phyloP scores from a whole-genome alignment of 768 basidiomycete genomes.

The Lentinula sp. region DNA sequence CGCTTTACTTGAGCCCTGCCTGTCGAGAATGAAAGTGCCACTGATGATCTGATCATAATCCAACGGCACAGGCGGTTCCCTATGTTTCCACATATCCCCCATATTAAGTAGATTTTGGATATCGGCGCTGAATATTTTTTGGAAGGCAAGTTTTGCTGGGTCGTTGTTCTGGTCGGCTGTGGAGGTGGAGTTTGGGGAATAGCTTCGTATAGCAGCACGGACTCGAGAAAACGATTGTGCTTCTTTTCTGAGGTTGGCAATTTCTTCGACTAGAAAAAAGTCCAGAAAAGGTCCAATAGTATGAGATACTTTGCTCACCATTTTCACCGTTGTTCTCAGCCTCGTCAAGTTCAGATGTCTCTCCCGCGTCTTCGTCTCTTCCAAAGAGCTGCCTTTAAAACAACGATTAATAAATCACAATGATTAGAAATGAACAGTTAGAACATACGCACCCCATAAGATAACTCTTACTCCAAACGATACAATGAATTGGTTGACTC shows the following conservation, averaged over 20 bases:
- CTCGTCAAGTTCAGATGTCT: constrained; percentile 59
- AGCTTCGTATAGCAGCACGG: constrained; percentile 55
- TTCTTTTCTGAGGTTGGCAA: constrained; percentile 84
- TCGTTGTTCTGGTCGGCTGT: constrained; percentile 15
- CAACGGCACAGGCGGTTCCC: constrained; percentile 81
- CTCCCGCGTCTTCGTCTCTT: constrained; percentile 80
- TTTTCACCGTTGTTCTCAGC: constrained; percentile 94
- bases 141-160: constrained; percentile 70
- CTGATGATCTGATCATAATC: constrained; percentile 72
- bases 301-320: constrained; percentile 38
- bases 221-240: constrained; percentile 84
- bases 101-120: constrained; percentile 86
- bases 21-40: constrained; percentile 44
- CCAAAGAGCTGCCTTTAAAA: constrained; percentile 81
- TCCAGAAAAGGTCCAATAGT: background rate
- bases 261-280: constrained; percentile 66
- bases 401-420: background rate
- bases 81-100: constrained; percentile 95
- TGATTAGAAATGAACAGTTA: background rate
- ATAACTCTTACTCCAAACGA: constrained; percentile 98
- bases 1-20: constrained; percentile 7
- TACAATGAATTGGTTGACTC: constrained; percentile 95
- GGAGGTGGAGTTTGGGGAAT: constrained; percentile 12
- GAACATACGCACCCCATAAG: constrained; percentile 67
- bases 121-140: constrained; percentile 89